Evolutionary conservation across 202 grass and related monocot species (phyloP).

Genomic region (Musa balbisiana): DNA sequence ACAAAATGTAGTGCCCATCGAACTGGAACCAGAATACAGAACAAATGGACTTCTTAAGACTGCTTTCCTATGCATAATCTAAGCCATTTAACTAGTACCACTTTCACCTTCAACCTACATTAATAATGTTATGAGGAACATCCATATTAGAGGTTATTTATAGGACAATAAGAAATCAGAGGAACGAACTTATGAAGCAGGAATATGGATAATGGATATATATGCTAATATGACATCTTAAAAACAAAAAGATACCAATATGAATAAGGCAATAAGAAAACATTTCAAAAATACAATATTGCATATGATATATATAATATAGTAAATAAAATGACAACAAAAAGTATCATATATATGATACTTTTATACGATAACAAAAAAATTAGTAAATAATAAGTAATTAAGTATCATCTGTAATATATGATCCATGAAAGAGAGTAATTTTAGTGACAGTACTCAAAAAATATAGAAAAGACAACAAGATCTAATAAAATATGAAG

Average conservation of each 20-base stretch:
- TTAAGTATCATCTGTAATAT: too few relatives aligned
- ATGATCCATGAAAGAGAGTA: too few relatives aligned
- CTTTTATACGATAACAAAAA: too few relatives aligned
- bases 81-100: background rate
- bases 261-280: background rate
- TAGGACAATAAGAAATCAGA: background rate
- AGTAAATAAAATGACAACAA: too few relatives aligned
- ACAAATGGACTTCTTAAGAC: background rate
- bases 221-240: background rate
- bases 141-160: background rate
- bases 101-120: background rate
- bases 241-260: background rate
- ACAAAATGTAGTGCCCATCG: background rate
- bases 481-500: too few relatives aligned
- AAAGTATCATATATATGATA: too few relatives aligned
- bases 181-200: background rate
- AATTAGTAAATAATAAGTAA: too few relatives aligned
- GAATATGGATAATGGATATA: too few relatives aligned
- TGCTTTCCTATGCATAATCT: background rate
- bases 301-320: too few relatives aligned
- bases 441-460: too few relatives aligned
- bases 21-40: background rate
- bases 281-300: background rate
- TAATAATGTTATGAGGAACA: too few relatives aligned
- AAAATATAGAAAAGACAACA: too few relatives aligned